These are phyloP conservation scores for Durotheca rogersii DNA, from an alignment of 495 filamentous ascomycete species.

Conservation along the genomic window DNA sequence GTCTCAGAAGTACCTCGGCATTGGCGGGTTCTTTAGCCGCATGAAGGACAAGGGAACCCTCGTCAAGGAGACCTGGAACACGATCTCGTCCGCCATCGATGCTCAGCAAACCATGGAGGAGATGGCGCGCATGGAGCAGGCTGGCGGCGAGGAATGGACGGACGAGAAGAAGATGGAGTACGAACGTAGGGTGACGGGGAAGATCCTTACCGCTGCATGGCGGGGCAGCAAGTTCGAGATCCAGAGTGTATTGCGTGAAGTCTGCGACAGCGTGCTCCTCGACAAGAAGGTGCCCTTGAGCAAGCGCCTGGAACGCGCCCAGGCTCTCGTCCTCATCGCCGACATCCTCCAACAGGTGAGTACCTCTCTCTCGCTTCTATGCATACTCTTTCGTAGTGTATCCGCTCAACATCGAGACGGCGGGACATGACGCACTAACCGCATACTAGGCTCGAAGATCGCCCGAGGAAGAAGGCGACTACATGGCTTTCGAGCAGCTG, in stretches of 20 bases:
- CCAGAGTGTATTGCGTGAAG: conserved; percentile 89
- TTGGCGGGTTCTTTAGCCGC: conserved; percentile 88
- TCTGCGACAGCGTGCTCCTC: conserved; percentile 65
- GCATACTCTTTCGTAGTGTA: neutral
- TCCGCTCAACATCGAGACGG: too few species aligned
- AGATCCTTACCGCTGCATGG: conserved; percentile 98
- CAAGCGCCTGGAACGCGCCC: conserved; percentile 87
- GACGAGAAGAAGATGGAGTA: conserved; percentile 98
- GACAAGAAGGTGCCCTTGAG: conserved; percentile 81
- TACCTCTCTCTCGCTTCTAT: conserved; percentile 2
- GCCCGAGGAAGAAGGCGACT: conserved; percentile 95
- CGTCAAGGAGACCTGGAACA: conserved; percentile 97
- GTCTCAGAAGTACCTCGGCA: conserved; percentile 93
- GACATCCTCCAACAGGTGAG: conserved; percentile 84
- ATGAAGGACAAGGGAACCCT: conserved; percentile 96
- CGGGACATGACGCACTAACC: conserved; percentile 21
- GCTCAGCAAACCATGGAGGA: conserved; percentile 98
- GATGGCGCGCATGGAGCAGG: conserved; percentile 95
- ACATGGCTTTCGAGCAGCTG: conserved; percentile 97
- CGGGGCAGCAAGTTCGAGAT: conserved; percentile 97
- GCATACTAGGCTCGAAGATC: conserved; percentile 74
- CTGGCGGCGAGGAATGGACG: conserved; percentile 96
- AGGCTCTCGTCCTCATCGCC: conserved; percentile 83
- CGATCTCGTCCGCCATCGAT: conserved; percentile 95
- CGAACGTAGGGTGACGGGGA: conserved; percentile 91